Conservation (phyloP, 306 rosid genomes). For the Parietaria judaica region DNA sequence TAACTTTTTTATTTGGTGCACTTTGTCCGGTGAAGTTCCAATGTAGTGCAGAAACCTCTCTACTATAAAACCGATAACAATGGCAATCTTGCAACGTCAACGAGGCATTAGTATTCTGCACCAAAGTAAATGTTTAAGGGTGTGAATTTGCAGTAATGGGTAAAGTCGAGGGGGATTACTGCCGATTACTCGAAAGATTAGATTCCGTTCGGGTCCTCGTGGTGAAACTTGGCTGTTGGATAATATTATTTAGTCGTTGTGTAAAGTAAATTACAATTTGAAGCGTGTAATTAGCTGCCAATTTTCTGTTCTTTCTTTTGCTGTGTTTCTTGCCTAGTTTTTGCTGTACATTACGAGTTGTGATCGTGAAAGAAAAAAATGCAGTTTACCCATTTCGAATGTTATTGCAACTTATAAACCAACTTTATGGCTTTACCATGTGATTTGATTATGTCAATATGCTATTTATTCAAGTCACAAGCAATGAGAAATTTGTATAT, state of each 20-base stretch:
- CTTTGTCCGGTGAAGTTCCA: too few relatives aligned
- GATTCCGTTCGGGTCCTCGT: constrained; percentile 23
- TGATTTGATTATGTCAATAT: too few relatives aligned
- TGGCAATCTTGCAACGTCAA: too few relatives aligned
- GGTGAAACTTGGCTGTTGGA: constrained; percentile 12
- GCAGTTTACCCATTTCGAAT: constrained; percentile 22
- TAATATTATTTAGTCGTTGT: constrained; percentile 1
- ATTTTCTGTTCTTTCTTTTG: not conserved
- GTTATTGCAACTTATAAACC: constrained; percentile 1
- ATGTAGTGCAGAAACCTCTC: too few relatives aligned
- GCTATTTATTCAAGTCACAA: not conserved
- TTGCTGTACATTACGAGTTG: not conserved
- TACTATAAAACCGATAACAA: too few relatives aligned
- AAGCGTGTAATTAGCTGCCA: constrained; percentile 1
- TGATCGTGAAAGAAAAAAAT: not conserved
- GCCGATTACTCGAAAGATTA: not conserved
- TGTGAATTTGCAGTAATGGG: too few relatives aligned
- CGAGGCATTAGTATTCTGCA: too few relatives aligned
- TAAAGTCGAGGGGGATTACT: too few relatives aligned
- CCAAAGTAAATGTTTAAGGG: too few relatives aligned
- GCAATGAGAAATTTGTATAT: too few relatives aligned
- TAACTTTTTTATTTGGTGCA: too few relatives aligned
- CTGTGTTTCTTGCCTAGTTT: not conserved
- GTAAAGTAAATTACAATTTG: constrained; percentile 7
- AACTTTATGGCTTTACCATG: not conserved